phyloP scores from a whole-genome alignment of 768 basidiomycete species.

The Lyophyllum decastes region DNA sequence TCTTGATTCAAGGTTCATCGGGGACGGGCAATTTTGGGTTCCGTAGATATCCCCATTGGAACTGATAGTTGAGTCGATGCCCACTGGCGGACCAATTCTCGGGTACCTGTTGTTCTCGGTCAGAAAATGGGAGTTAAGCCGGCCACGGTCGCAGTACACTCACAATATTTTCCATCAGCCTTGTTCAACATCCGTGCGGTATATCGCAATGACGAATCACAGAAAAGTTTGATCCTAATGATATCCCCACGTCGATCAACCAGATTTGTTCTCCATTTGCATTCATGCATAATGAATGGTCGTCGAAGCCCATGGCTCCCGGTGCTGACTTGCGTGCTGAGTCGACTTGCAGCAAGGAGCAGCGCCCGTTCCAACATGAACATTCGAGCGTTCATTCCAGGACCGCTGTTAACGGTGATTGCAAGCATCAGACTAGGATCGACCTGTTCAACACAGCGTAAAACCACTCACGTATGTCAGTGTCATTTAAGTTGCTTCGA shows the following conservation, averaged over 20 bases:
- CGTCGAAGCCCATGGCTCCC: not conserved
- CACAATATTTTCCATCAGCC: not conserved
- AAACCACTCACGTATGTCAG: constrained; percentile 10
- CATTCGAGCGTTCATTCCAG: not conserved
- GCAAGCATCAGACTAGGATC: constrained; percentile 2
- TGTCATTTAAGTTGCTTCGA: constrained; percentile 7
- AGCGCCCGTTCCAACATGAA: not conserved
- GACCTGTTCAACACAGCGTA: not conserved
- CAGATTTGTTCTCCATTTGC: not conserved
- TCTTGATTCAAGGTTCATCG: constrained; percentile 19
- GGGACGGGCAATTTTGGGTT: constrained; percentile 11
- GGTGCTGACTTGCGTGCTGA: not conserved
- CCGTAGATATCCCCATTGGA: constrained; percentile 8
- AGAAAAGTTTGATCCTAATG: not conserved
- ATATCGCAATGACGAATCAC: not conserved
- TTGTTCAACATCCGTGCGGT: not conserved
- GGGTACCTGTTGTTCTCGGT: not conserved
- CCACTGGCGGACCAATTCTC: not conserved
- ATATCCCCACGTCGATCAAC: constrained; percentile 11
- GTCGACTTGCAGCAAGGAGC: not conserved
- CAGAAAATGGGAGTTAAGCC: constrained; percentile 8
- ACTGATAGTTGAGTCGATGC: not conserved
- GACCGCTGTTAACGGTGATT: constrained; percentile 16
- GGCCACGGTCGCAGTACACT: not conserved
- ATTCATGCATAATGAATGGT: not conserved